A percentile compares a stretch with the other conserved stretches of the same genome.
phyloP scores from a whole-genome alignment of 768 basidiomycete species.

The Trametes cinnabarina region DNA sequence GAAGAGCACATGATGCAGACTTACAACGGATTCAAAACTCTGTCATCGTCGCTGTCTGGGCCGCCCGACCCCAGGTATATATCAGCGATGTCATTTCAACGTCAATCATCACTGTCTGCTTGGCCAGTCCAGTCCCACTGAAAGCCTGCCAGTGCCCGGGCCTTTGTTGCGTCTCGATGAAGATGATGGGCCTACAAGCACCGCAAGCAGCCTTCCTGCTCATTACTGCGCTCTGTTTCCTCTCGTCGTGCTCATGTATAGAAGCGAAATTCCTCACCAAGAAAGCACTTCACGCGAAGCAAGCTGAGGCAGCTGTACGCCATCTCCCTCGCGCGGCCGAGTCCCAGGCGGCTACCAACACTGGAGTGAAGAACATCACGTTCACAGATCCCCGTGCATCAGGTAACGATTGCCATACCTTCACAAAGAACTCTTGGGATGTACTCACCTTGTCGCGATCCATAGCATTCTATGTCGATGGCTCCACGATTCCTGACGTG shows the following conservation, averaged over 20 bases:
- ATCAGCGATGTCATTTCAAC: too few relatives aligned
- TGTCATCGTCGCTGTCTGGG: too few relatives aligned
- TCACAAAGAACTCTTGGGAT: too few relatives aligned
- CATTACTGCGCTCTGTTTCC: neutral
- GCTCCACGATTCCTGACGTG: constrained; percentile 61
- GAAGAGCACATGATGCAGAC: neutral
- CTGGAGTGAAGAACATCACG: constrained; percentile 57
- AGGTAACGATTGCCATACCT: constrained; percentile 33
- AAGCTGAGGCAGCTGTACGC: constrained; percentile 48
- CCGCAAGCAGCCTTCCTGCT: neutral
- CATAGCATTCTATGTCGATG: constrained; percentile 72
- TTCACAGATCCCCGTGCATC: constrained; percentile 67
- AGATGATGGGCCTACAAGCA: too few relatives aligned
- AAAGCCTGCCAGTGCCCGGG: too few relatives aligned
- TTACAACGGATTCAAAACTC: too few relatives aligned
- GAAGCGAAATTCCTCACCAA: constrained; percentile 29
- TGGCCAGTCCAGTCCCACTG: too few relatives aligned
- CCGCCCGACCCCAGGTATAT: too few relatives aligned
- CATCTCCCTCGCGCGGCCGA: constrained; percentile 20
- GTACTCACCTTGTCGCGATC: neutral
- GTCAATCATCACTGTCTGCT: too few relatives aligned
- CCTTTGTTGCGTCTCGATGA: too few relatives aligned
- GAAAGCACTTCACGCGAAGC: constrained; percentile 43
- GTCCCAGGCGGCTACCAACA: neutral
- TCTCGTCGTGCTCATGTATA: neutral